Evolutionary conservation across 495 filamentous ascomycete species (phyloP).

Genomic region (Baudoinia panamericana): DNA sequence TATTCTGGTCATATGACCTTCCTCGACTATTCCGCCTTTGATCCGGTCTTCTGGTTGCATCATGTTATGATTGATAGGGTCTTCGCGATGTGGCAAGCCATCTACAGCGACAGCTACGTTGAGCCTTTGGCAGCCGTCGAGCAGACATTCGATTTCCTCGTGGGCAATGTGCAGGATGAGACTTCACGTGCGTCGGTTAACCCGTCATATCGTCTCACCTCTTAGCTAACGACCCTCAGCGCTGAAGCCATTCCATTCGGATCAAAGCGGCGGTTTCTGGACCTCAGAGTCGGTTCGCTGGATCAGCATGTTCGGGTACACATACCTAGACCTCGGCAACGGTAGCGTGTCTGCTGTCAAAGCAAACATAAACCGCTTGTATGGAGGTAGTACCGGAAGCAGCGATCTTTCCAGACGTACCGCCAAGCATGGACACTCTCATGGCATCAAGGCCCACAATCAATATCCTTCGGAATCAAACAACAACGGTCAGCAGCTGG

Average conservation of each 20-base stretch:
- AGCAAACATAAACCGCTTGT: constrained; percentile 40
- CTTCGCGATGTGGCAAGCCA: constrained; percentile 58
- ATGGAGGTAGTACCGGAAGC: constrained; percentile 29
- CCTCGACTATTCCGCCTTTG: constrained; percentile 54
- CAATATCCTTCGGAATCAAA: neutral
- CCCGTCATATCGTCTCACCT: neutral
- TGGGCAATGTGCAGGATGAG: constrained; percentile 28
- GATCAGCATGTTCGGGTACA: constrained; percentile 41
- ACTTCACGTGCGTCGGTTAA: constrained; percentile 24
- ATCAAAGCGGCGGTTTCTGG: constrained; percentile 28
- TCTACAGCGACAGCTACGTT: constrained; percentile 48
- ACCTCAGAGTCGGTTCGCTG: constrained; percentile 27
- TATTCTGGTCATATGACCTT: constrained; percentile 53
- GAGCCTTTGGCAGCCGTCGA: constrained; percentile 34
- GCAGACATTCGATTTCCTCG: constrained; percentile 39
- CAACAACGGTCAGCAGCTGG: constrained; percentile 28
- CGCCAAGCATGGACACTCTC: too few relatives aligned
- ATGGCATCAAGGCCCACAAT: neutral
- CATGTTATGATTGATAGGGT: constrained; percentile 51
- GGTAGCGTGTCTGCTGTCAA: constrained; percentile 26
- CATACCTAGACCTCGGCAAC: constrained; percentile 43
- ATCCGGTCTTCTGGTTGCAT: constrained; percentile 64
- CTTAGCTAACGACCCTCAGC: constrained; percentile 17
- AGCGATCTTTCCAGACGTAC: constrained; percentile 10
- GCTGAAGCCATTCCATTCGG: constrained; percentile 34